phyloP scores from a whole-genome alignment of 129 eudicot species.

The Kitagawia praeruptora region DNA sequence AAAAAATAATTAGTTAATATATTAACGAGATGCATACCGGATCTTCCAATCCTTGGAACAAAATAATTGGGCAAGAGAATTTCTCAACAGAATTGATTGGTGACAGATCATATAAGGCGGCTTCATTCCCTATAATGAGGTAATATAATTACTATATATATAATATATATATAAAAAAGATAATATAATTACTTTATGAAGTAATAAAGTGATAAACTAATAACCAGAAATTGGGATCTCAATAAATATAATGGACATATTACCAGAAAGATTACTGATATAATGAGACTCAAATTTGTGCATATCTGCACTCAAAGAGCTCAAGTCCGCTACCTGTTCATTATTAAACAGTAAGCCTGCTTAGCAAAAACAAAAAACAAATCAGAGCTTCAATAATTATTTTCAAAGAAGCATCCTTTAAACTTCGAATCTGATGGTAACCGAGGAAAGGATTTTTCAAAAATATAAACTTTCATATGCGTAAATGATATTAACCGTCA shows the following conservation, averaged over 20 bases:
- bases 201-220: neutral
- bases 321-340: conserved; percentile 39
- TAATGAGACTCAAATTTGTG: conserved; percentile 36
- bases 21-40: conserved; percentile 22
- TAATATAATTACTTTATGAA: neutral
- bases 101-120: conserved; percentile 24
- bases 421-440: neutral
- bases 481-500: neutral
- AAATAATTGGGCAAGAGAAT: conserved; percentile 41
- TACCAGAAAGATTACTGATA: conserved; percentile 38
- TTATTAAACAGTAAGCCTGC: neutral
- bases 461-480: neutral
- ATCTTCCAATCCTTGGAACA: conserved; percentile 48
- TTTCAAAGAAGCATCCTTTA: neutral
- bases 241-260: neutral
- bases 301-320: conserved; percentile 26
- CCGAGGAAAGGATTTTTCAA: neutral
- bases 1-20: neutral
- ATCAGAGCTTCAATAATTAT: neutral
- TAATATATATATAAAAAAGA: neutral
- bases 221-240: neutral
- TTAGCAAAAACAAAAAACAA: neutral
- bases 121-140: conserved; percentile 24
- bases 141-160: neutral
- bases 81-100: conserved; percentile 36